phyloP scores from a whole-genome alignment of 2,329 filamentous ascomycete genomes.

The Pyrenochaeta sp. region DNA sequence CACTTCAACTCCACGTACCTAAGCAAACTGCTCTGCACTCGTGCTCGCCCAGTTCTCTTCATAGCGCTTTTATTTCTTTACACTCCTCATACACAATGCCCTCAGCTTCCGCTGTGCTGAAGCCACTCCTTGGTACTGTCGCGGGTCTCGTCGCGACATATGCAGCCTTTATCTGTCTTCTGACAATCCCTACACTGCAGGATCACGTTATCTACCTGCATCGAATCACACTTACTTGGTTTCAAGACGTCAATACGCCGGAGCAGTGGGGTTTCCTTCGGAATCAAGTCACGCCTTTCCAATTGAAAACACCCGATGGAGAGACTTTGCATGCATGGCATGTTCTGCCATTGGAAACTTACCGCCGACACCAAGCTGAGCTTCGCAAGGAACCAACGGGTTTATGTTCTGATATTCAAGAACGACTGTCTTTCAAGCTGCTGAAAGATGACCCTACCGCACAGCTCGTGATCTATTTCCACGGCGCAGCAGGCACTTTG shows the following conservation, averaged over 20 bases:
- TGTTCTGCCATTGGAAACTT: constrained; percentile 57
- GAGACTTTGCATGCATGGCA: constrained; percentile 60
- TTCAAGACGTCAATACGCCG: constrained; percentile 59
- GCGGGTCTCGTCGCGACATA: constrained; percentile 44
- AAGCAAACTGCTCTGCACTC: neutral
- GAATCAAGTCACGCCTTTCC: constrained; percentile 61
- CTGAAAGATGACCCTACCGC: constrained; percentile 70
- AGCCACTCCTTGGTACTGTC: constrained; percentile 30
- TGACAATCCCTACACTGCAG: constrained; percentile 60
- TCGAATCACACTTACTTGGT: constrained; percentile 63
- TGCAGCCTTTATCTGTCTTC: constrained; percentile 55
- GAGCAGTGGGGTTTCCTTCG: constrained; percentile 60
- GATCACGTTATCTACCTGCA: constrained; percentile 67
- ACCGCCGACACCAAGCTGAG: constrained; percentile 53
- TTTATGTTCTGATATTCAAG: constrained; percentile 62
- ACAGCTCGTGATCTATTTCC: constrained; percentile 69
- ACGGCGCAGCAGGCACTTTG: constrained; percentile 66
- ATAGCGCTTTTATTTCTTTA: neutral
- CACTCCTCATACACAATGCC: constrained; percentile 18
- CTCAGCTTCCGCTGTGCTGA: constrained; percentile 28
- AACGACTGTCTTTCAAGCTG: constrained; percentile 67
- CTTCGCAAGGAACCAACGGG: constrained; percentile 56
- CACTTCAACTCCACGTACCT: neutral
- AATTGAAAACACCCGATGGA: constrained; percentile 53
- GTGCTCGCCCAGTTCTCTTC: neutral